These are phyloP conservation scores for Marvania coccoides DNA, from an alignment of 139 green algal genomes.

Conservation along the genomic window DNA sequence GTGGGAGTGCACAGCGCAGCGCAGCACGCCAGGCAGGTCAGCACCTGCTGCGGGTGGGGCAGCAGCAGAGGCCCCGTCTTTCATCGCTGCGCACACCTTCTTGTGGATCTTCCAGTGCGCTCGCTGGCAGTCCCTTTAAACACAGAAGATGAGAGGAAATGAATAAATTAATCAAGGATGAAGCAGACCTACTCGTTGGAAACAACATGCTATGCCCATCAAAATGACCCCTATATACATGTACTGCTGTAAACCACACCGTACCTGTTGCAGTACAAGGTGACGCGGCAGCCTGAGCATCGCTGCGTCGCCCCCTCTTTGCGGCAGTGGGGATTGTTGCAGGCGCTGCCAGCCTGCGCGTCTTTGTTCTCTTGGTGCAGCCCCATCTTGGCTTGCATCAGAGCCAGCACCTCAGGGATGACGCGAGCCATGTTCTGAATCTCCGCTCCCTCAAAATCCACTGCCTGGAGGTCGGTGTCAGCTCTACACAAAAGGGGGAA, in stretches of 20 bases:
- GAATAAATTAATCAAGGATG: no score
- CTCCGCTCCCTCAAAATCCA: neutral
- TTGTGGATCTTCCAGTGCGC: slow-evolving; percentile 7
- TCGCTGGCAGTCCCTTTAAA: neutral
- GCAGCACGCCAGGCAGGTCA: neutral
- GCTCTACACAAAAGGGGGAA: neutral
- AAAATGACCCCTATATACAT: no score
- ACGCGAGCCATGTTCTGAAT: neutral
- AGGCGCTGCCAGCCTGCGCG: neutral
- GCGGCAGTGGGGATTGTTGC: slow-evolving; percentile 1
- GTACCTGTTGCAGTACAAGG: slow-evolving; percentile 5
- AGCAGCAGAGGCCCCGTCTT: no score
- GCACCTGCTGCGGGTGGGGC: no score
- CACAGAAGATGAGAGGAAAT: no score
- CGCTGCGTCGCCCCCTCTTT: neutral
- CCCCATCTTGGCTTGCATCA: neutral
- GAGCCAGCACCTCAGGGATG: neutral
- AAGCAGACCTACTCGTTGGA: no score
- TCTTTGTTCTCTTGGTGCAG: neutral
- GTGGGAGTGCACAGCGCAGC: neutral
- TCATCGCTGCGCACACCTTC: neutral
- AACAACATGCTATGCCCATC: no score
- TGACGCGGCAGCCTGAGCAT: neutral
- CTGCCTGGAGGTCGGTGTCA: neutral
- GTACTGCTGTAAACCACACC: no score